phyloP scores from a whole-genome alignment of 345 rosid species.

The Toxicodendron radicans region DNA sequence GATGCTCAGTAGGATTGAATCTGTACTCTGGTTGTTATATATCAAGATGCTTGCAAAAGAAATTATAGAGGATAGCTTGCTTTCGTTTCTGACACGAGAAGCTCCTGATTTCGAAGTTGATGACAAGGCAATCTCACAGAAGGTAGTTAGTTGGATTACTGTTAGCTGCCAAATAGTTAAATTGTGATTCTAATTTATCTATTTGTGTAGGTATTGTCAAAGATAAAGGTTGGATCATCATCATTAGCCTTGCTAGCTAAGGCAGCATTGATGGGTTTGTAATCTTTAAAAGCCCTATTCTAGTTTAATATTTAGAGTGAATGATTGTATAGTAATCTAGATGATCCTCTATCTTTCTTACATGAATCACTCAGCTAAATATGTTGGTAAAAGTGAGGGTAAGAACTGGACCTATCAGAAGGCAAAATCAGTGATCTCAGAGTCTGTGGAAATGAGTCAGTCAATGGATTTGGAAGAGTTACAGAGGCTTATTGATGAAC shows the following conservation, averaged over 20 bases:
- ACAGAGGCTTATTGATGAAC: constrained; percentile 65
- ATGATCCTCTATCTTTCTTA: constrained; percentile 14
- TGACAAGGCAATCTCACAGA: constrained; percentile 42
- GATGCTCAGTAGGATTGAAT: constrained; percentile 6
- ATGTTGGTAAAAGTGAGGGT: constrained; percentile 88
- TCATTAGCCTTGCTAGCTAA: constrained; percentile 83
- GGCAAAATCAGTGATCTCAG: constrained; percentile 67
- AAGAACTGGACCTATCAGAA: constrained; percentile 75
- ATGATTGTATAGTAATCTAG: constrained; percentile 9
- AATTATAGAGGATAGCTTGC: constrained; percentile 78
- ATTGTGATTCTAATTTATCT: constrained; percentile 17
- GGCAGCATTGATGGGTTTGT: constrained; percentile 78
- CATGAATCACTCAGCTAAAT: constrained; percentile 61
- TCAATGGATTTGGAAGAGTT: constrained; percentile 56
- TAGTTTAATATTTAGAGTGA: not conserved
- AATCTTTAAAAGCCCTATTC: constrained; percentile 22
- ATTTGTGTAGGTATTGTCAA: constrained; percentile 58
- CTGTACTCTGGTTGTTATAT: constrained; percentile 24
- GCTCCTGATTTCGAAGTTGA: constrained; percentile 46
- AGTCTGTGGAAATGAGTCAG: constrained; percentile 84
- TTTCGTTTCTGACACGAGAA: constrained; percentile 70
- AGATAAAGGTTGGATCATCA: constrained; percentile 76
- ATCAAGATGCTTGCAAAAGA: constrained; percentile 87
- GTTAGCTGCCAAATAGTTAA: constrained; percentile 12
- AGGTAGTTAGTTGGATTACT: constrained; percentile 42